Percentiles rank a stretch among this genome's conserved stretches.
Evolutionary conservation across 179 eudicot species (phyloP).

Genomic region (Actinidia polygama): DNA sequence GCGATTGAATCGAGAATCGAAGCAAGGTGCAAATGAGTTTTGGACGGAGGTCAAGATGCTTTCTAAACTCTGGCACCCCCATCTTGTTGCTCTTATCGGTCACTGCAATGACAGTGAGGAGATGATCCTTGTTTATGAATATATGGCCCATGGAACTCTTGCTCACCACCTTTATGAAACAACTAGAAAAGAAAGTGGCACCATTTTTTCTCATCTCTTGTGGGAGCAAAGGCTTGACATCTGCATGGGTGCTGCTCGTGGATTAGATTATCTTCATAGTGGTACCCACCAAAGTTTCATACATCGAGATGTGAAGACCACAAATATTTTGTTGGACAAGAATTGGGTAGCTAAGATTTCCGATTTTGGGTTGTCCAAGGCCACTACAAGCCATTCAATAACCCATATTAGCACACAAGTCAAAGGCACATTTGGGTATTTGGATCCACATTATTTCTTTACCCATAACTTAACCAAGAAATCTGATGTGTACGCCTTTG

Average conservation of each 20-base stretch:
- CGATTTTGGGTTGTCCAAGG: neutral
- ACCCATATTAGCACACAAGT: neutral
- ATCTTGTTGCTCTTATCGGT: neutral
- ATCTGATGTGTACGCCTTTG: slow-evolving; percentile 1
- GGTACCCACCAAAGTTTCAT: neutral
- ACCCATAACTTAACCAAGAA: neutral
- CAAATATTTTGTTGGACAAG: neutral
- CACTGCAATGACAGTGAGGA: neutral
- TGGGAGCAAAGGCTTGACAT: neutral
- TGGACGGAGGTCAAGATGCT: neutral
- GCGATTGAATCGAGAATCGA: neutral
- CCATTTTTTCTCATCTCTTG: neutral
- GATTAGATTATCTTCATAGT: neutral
- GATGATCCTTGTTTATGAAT: neutral
- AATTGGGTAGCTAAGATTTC: slow-evolving; percentile 1
- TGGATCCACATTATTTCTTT: neutral
- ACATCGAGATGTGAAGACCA: slow-evolving; percentile 9
- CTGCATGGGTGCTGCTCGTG: neutral
- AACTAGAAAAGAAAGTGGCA: neutral
- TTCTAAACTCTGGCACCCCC: neutral
- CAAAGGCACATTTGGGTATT: slow-evolving; percentile 4
- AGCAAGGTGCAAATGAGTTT: neutral
- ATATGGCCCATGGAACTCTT: neutral
- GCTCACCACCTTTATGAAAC: neutral
- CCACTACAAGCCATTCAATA: neutral